These are phyloP conservation scores for Flueggea neowawraea DNA, from an alignment of 441 rosid genomes.

Conservation along the genomic window DNA sequence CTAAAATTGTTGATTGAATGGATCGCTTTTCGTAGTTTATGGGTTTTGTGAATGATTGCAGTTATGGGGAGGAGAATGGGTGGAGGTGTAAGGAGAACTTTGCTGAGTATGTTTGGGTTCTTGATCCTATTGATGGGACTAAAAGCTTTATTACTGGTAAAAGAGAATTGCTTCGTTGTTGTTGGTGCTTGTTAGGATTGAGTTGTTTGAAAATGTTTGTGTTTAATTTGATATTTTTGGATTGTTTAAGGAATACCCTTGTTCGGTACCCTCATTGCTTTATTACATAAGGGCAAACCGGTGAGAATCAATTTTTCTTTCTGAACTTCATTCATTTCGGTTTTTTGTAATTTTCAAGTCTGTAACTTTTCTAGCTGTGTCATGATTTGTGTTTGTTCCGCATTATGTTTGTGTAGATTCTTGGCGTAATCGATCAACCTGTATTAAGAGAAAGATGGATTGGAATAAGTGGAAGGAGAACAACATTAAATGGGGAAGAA, in stretches of 20 bases:
- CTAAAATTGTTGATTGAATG: too few species aligned
- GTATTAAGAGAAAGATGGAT: slow-evolving; percentile 89
- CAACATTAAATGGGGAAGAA: slow-evolving; percentile 74
- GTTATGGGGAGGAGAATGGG: slow-evolving; percentile 96
- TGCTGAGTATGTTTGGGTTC: slow-evolving; percentile 95
- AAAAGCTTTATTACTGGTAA: slow-evolving; percentile 93
- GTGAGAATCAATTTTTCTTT: slow-evolving; percentile 42
- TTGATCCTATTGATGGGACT: slow-evolving; percentile 97
- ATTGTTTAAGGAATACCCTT: slow-evolving; percentile 81
- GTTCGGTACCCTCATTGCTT: slow-evolving; percentile 94
- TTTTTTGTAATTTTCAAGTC: too few species aligned
- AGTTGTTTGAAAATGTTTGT: slow-evolving; percentile 12
- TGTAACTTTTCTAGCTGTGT: too few species aligned
- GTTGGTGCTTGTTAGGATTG: not conserved
- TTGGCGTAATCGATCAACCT: slow-evolving; percentile 93
- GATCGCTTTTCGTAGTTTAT: too few species aligned
- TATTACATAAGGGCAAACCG: slow-evolving; percentile 76
- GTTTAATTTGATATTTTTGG: slow-evolving; percentile 9
- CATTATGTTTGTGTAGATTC: slow-evolving; percentile 22
- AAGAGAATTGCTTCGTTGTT: not conserved
- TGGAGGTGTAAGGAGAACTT: slow-evolving; percentile 81
- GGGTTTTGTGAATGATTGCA: slow-evolving; percentile 23
- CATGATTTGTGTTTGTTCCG: too few species aligned
- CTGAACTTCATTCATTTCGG: too few species aligned
- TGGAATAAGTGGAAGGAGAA: slow-evolving; percentile 74